These are phyloP conservation scores for Pythium rishiriense DNA, from an alignment of 352 stramenopile species.

Conservation along the genomic window DNA sequence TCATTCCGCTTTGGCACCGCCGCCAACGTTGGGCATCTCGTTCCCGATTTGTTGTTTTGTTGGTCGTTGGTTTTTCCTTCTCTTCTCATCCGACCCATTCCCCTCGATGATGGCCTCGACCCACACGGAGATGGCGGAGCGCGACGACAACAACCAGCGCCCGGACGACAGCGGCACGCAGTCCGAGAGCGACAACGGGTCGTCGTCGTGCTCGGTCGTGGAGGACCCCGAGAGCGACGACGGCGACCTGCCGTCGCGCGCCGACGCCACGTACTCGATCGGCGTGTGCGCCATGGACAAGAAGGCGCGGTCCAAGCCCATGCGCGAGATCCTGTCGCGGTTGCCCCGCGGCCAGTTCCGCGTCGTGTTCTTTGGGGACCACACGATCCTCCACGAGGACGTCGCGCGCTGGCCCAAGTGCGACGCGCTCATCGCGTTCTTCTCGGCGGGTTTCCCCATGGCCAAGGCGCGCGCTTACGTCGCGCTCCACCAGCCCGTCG, in stretches of 20 bases:
- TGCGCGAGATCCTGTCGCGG: slow-evolving; percentile 95
- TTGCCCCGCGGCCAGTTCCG: slow-evolving; percentile 91
- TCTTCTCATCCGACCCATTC: too few relatives aligned
- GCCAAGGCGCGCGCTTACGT: slow-evolving; percentile 98
- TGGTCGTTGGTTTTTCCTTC: too few relatives aligned
- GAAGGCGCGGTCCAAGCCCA: slow-evolving; percentile 94
- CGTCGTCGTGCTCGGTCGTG: not conserved
- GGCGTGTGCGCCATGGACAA: slow-evolving; percentile 99
- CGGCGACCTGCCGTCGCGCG: not conserved
- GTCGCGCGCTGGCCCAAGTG: slow-evolving; percentile 93
- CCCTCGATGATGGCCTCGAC: too few relatives aligned
- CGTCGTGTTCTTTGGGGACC: slow-evolving; percentile 97
- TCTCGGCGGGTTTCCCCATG: slow-evolving; percentile 97
- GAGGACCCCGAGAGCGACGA: slow-evolving; percentile 8
- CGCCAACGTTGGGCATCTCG: not conserved
- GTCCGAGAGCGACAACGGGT: slow-evolving; percentile 11
- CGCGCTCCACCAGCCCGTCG: slow-evolving; percentile 90
- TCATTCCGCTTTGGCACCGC: not conserved
- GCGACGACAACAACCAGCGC: slow-evolving; percentile 21
- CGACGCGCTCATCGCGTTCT: slow-evolving; percentile 99
- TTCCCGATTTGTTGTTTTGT: too few relatives aligned
- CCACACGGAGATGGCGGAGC: not conserved
- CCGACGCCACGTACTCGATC: slow-evolving; percentile 56
- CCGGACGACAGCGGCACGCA: slow-evolving; percentile 5
- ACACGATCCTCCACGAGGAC: slow-evolving; percentile 93